phyloP scores from a whole-genome alignment of 2,329 filamentous ascomycete species.

The Cytospora piceae region DNA sequence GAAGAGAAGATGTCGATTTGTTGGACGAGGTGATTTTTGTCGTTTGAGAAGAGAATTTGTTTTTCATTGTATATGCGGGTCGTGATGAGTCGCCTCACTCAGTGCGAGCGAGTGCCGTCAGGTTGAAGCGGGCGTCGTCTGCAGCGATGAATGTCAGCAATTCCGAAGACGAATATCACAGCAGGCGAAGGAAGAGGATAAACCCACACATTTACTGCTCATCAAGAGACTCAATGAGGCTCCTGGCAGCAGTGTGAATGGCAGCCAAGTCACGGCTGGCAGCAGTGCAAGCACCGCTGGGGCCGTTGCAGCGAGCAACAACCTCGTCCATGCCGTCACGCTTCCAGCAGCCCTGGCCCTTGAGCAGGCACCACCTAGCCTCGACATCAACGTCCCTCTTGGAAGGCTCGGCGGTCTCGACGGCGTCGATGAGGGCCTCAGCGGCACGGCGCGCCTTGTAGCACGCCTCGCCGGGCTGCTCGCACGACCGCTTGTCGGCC shows the following conservation, averaged over 20 bases:
- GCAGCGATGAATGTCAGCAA: background rate
- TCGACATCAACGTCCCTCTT: constrained; percentile 31
- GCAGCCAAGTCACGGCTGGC: constrained; percentile 44
- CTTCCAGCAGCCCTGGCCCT: constrained; percentile 44
- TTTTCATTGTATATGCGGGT: background rate
- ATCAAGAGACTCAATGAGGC: constrained; percentile 35
- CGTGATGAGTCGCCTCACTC: background rate
- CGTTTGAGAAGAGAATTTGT: constrained; percentile 11
- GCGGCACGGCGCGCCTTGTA: constrained; percentile 46
- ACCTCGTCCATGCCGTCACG: constrained; percentile 33
- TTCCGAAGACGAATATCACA: background rate
- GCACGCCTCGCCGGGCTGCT: constrained; percentile 46
- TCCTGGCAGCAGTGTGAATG: constrained; percentile 40
- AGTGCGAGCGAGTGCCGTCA: background rate
- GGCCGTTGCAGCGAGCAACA: constrained; percentile 39
- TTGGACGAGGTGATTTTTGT: constrained; percentile 13
- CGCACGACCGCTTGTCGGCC: constrained; percentile 41
- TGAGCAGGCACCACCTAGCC: constrained; percentile 35
- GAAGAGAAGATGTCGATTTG: constrained; percentile 17
- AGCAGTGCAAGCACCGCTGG: constrained; percentile 39
- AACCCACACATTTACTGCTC: constrained; percentile 16
- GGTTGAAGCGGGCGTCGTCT: background rate
- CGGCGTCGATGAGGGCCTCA: constrained; percentile 41
- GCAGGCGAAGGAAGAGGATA: background rate
- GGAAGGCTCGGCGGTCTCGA: constrained; percentile 28